Evolutionary conservation across 805 yeast species (phyloP).

Genomic region (Metschnikowia drakensbergensis): DNA sequence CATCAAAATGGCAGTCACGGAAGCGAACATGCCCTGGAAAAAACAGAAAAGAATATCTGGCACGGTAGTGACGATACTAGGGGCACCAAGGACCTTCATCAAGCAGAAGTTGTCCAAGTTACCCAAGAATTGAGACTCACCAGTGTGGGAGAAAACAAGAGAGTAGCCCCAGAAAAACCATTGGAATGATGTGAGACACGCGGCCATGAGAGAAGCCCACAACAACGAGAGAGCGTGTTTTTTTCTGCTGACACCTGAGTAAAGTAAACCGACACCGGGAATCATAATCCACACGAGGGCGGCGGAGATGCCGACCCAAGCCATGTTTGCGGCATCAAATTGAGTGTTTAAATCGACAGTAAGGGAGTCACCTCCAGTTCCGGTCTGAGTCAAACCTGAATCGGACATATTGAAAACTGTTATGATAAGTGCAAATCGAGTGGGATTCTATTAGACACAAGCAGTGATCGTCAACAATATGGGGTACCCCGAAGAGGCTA

Average conservation of each 20-base stretch:
- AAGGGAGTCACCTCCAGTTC: conserved; percentile 80
- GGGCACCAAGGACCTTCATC: conserved; percentile 78
- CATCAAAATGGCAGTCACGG: conserved; percentile 88
- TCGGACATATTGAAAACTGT: not conserved
- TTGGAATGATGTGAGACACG: conserved; percentile 79
- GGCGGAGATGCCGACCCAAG: conserved; percentile 76
- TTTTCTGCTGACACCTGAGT: conserved; percentile 91
- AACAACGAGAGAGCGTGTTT: conserved; percentile 91
- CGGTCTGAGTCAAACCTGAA: conserved; percentile 44
- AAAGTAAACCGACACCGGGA: conserved; percentile 91
- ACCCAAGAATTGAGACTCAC: conserved; percentile 68
- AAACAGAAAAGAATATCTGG: conserved; percentile 90
- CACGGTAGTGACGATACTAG: conserved; percentile 59
- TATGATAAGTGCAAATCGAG: not conserved
- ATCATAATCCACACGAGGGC: conserved; percentile 92
- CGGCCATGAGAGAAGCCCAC: conserved; percentile 93
- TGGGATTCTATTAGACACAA: not conserved
- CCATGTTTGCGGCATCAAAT: conserved; percentile 75
- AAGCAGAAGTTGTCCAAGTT: conserved; percentile 76
- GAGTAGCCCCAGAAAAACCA: conserved; percentile 91
- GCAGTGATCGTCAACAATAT: not conserved
- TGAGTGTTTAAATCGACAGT: conserved; percentile 66
- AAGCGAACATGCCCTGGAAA: conserved; percentile 96
- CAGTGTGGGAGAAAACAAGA: conserved; percentile 70
- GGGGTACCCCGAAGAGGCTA: not conserved